Base-by-base conservation (phyloP, 768 basidiomycete genomes). In the Gyrodon lividus region DNA sequence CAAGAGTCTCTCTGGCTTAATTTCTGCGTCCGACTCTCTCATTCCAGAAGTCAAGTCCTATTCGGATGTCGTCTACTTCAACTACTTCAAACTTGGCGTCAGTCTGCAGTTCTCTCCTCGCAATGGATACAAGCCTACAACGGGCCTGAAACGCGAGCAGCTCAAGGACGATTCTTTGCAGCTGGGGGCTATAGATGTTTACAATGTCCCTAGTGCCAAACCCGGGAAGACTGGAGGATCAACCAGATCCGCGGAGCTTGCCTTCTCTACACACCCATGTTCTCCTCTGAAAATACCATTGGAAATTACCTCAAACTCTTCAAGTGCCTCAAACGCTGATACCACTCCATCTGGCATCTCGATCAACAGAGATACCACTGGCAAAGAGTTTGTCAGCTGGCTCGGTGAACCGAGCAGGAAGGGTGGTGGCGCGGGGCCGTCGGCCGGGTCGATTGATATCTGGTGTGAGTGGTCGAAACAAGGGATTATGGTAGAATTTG, bases 401-500 rank as follows among this genome's bases (percentile, higher is more conserved):
- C 65, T 97, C 40, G 93, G 93, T 9, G 95, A 98, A 69, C 95
- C 95, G 6, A 82, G 82, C 62, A 77, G 90, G 54, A 98, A 97
- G 66, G 95, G 95, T 6, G 93, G 94, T 19, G 94, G 95, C 1
- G 74, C 83, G 8, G 91, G 91, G 1, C 90, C 91, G 12, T 87
- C 86, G 19, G 82, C 83, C 2, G 89, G 89, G 34, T 91, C 87
- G 28, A 89, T 96, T 58, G 86, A 86, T 24, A 92, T 96, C 58
- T 97, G 92, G 91, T 89, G 92, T 57, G 92, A 97, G 69, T 97
- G 93, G 94, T 77, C 82, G 23, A 78, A 73, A 59, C 79, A 86
- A 54, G 91, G 90, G 2, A 64, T 93, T 31, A 90, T 93, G 89
- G 79, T 91, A 12, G 91, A 93, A 61, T 90, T 91, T 64, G 89